Evolutionary conservation across 345 rosid genomes (phyloP), one percentile per base, ranked within the genome.

Genomic region (Alliaria petiolata): DNA sequence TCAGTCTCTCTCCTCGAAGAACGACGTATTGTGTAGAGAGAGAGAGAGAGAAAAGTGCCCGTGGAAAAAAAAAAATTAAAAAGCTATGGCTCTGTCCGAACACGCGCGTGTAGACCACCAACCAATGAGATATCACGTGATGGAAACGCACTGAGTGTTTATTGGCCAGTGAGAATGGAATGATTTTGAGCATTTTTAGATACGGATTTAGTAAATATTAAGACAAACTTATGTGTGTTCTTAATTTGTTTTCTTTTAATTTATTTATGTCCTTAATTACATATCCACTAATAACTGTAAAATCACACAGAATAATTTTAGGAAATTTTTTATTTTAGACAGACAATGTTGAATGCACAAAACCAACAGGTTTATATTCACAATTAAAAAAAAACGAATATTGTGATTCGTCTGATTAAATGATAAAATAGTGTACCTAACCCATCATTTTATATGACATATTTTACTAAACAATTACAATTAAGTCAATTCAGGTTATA

Each of bases 401-500:
- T 11, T 36, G 26, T 54, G 20, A 14, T 50, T 42, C 30, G 20
- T 44, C 49, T 63, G 52, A 50, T 52, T 43, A 4, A 33, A 63
- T 42, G 19, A 62, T 42, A 72, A 45, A 56, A 40, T 40, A 50
- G 35, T n/a, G n/a, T 66, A 58, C 71, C 57, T 47, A 66, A 74
- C 15, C 9, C 47, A 50, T 67, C 34, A 50, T 31, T 42, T 67
- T 54, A 39, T 67, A 11, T 40, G 22, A 26, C n/a, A n/a, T 26
- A 19, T 58, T n/a, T 39, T 33, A 75, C 4, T 6, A 51, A 58
- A 25, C 8, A 57, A 25, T 15, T 3, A 14, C 20, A 44, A 28
- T 14, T 38, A 42, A 67, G 56, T 33, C 40, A 15, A 59, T 40
- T 52, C 17, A 34, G 79, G 74, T 68, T 76, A 69, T 70, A 69